A percentile compares a stretch with the other conserved stretches of the same genome.
These are phyloP conservation scores for Yarrowia galli DNA, from an alignment of 1,139 yeast species.

Conservation along the genomic window DNA sequence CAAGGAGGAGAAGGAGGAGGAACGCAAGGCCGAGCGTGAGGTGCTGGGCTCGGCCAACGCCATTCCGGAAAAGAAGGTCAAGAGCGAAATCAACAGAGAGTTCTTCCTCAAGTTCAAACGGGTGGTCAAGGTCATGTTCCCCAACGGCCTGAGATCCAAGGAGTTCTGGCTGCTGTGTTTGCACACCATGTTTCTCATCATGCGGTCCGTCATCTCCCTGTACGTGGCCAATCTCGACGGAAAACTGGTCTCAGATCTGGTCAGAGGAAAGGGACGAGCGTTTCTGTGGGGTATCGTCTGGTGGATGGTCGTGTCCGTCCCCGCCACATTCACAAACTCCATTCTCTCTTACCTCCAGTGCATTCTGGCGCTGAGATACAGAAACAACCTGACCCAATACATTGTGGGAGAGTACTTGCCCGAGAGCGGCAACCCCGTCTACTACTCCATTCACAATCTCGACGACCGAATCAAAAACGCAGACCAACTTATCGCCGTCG, in stretches of 20 bases:
- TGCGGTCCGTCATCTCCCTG: conserved; percentile 77
- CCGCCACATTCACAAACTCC: conserved; percentile 83
- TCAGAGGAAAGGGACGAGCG: conserved; percentile 69
- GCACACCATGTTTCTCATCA: conserved; percentile 68
- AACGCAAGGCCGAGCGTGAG: conserved; percentile 39
- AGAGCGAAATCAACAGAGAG: conserved; percentile 50
- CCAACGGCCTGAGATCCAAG: conserved; percentile 49
- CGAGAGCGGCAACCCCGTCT: conserved; percentile 51
- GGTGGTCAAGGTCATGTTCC: conserved; percentile 51
- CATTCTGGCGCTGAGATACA: conserved; percentile 68
- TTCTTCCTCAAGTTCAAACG: conserved; percentile 48
- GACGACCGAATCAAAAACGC: conserved; percentile 73
- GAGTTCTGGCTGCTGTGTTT: conserved; percentile 56
- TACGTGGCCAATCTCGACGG: conserved; percentile 91
- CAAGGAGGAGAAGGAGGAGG: conserved; percentile 28
- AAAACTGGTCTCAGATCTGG: conserved; percentile 79
- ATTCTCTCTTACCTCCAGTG: conserved; percentile 75
- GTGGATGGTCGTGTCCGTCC: conserved; percentile 89
- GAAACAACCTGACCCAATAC: conserved; percentile 69
- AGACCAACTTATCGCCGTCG: conserved; percentile 82
- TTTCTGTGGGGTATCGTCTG: conserved; percentile 69
- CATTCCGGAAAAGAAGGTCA: conserved; percentile 40
- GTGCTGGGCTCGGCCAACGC: conserved; percentile 38
- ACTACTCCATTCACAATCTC: conserved; percentile 63
- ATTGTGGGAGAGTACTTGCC: conserved; percentile 76